Percentiles rank a stretch among this genome's conserved stretches.
These are phyloP conservation scores for Linnemannia schmuckeri DNA, from an alignment of 192 early-diverging fungal genomes.

Conservation along the genomic window DNA sequence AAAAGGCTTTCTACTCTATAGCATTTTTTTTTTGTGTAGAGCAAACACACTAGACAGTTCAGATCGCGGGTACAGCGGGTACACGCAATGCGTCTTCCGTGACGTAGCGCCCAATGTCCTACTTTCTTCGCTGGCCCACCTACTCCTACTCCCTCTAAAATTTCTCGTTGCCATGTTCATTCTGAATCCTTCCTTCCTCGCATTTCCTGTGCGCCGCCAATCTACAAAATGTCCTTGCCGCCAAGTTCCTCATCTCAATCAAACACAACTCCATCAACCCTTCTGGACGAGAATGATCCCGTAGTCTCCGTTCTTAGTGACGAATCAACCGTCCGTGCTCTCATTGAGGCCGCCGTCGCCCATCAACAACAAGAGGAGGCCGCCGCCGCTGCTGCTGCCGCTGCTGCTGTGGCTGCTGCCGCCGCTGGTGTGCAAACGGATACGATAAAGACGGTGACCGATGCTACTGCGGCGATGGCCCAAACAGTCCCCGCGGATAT, in stretches of 20 bases:
- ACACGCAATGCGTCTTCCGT: too few species aligned
- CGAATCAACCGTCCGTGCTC: constrained; percentile 17
- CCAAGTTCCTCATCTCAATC: constrained; percentile 2
- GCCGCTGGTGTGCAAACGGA: background rate
- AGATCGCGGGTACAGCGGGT: too few species aligned
- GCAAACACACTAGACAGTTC: too few species aligned
- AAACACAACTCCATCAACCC: constrained; percentile 13
- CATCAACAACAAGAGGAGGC: constrained; percentile 20
- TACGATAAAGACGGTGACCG: constrained; percentile 9
- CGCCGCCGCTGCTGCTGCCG: constrained; percentile 14
- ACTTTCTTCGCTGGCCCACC: too few species aligned
- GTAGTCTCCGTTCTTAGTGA: constrained; percentile 24
- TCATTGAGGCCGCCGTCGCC: constrained; percentile 36
- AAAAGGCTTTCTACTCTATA: too few species aligned
- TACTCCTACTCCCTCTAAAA: background rate
- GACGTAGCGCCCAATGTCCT: too few species aligned
- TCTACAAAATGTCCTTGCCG: constrained; percentile 18
- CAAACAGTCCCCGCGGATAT: constrained; percentile 18
- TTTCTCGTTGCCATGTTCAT: constrained; percentile 16
- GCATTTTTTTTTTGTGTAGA: too few species aligned
- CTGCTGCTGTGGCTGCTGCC: constrained; percentile 6
- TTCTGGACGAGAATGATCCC: constrained; percentile 30
- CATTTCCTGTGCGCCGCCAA: constrained; percentile 45
- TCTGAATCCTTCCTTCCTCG: constrained; percentile 22
- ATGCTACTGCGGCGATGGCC: background rate